Evolutionary conservation across 306 rosid genomes (phyloP).

Genomic region (Cucurbita maxima): DNA sequence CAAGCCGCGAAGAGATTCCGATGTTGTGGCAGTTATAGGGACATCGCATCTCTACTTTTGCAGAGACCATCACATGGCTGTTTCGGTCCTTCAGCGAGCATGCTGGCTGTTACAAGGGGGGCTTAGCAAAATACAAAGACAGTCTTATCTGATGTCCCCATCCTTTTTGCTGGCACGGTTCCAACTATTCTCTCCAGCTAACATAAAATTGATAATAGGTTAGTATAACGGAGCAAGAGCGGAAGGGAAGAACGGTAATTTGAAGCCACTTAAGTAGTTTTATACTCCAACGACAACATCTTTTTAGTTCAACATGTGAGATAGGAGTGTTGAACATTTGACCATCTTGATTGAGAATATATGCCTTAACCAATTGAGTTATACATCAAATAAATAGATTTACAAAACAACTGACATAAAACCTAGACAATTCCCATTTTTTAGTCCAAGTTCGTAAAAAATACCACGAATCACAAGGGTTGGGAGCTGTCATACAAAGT

Average conservation of each 20-base stretch:
- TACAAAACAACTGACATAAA: background rate
- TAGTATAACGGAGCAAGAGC: background rate
- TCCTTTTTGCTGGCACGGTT: slow-evolving; percentile 29
- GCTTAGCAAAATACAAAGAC: slow-evolving; percentile 25
- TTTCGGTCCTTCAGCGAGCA: background rate
- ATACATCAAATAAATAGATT: background rate
- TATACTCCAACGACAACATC: background rate
- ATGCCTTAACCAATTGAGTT: background rate
- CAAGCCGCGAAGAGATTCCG: background rate
- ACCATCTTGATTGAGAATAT: background rate
- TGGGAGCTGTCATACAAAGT: background rate
- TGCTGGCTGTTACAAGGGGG: background rate
- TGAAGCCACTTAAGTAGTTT: background rate
- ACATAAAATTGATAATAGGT: background rate
- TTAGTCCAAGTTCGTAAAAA: background rate
- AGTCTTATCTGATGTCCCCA: slow-evolving; percentile 26
- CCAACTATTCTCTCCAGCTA: slow-evolving; percentile 51
- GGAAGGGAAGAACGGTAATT: background rate
- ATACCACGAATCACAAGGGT: background rate
- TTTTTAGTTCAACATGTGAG: no score
- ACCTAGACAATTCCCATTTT: background rate
- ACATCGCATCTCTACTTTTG: background rate
- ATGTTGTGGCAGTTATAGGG: background rate
- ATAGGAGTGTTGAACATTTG: background rate
- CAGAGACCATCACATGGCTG: background rate